Evolutionary conservation across 2,329 filamentous ascomycete species (phyloP), one percentile per base, ranked within the genome.

Genomic region (Cladosporium colombiae): DNA sequence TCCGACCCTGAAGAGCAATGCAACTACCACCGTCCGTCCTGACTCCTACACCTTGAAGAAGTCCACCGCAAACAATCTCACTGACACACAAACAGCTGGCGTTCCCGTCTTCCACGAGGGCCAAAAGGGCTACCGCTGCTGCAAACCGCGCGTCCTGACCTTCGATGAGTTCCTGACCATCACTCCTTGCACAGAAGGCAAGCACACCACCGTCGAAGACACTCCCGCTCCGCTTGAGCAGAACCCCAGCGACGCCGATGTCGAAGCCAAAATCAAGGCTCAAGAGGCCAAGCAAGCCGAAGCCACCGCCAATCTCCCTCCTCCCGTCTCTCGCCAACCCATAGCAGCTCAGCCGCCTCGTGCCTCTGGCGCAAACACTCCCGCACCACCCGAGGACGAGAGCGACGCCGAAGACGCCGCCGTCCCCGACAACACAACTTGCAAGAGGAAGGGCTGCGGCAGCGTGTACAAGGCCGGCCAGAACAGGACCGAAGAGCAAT

Each of bases 91-190:
- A 35, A 56, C 52, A 70, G 67, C 68, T 31, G 65, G 65, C 31
- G 72, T 74, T 33, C 95, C 95, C 55, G 85, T 95, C 77, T 99
- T 99, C 79, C 95, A 98, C 78, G 95, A 99, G 82, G 95, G 95
- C 68, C 94, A 97, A 81, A 98, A 99, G 88, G 95, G 95, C 76
- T 98, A 95, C 94, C 96, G 96, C 83, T 99, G 95, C 84, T 99
- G 95, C 86, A 98, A 97, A 81, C 90, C 93, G 65, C 91, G 95
- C 75, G 93, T 98, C 73, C 84, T 99, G 73, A 97, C 93, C 67
- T 99, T 99, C 78, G 95, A 99, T 81, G 95, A 99, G 81, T 99
- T 99, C 84, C 91, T 99, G 79, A 79, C 84, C 67, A 98, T 99
- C 73, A 84, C 91, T 59, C 94, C 95, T 44, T 99, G 95, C 84